Evolutionary conservation across 768 basidiomycete species (phyloP).

Genomic region (Cantharellus anzutake): DNA sequence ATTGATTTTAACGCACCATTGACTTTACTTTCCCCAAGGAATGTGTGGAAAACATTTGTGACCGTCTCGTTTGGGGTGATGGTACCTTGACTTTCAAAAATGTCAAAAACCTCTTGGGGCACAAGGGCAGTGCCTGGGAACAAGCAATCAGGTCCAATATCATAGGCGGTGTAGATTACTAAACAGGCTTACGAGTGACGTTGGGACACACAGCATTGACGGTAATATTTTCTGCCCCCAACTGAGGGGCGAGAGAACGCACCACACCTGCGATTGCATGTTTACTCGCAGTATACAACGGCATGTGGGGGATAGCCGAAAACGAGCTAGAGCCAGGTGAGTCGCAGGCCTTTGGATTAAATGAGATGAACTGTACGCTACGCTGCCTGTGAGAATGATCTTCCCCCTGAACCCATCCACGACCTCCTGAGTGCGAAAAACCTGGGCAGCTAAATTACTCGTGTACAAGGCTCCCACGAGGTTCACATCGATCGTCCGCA

Average conservation of each 20-base stretch:
- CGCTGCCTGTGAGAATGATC: background rate
- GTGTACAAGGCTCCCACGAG: background rate
- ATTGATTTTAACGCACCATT: background rate
- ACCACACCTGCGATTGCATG: background rate
- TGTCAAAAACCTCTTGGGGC: background rate
- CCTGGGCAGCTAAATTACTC: background rate
- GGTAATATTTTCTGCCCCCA: background rate
- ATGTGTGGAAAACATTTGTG: background rate
- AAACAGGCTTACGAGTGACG: background rate
- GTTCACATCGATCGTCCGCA: background rate
- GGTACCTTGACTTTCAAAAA: background rate
- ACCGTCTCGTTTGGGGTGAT: background rate
- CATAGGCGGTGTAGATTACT: background rate
- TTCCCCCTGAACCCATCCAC: background rate
- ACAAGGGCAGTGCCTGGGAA: background rate
- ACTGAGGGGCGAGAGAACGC: background rate
- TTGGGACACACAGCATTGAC: background rate
- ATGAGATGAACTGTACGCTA: background rate
- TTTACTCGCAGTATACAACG: background rate
- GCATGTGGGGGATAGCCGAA: background rate
- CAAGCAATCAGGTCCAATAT: background rate
- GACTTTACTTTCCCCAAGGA: background rate
- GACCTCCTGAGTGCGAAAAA: background rate
- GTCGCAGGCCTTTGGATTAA: too few species aligned
- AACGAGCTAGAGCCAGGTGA: background rate